Evolutionary conservation across 2,329 filamentous ascomycete genomes (phyloP).

Genomic region (Thelonectria rubi): DNA sequence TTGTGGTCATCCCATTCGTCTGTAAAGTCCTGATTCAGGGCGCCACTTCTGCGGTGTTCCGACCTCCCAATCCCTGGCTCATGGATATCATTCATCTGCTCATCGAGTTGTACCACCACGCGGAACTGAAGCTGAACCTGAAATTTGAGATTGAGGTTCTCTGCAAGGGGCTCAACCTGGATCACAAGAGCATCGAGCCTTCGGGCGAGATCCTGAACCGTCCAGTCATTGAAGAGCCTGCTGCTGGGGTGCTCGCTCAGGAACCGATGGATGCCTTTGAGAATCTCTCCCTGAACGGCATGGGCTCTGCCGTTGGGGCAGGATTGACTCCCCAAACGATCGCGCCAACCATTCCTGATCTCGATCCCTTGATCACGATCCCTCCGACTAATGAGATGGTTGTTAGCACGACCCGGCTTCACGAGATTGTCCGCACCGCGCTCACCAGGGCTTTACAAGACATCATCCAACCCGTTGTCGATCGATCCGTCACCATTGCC

Average conservation of each 20-base stretch:
- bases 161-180: constrained; percentile 90
- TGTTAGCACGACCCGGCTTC: constrained; percentile 72
- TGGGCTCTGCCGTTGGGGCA: constrained; percentile 72
- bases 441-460: constrained; percentile 92
- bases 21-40: constrained; percentile 95
- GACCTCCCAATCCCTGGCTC: constrained; percentile 94
- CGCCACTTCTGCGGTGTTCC: constrained; percentile 85
- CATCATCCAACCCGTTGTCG: constrained; percentile 97
- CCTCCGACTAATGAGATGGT: constrained; percentile 85
- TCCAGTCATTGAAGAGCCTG: constrained; percentile 68
- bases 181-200: constrained; percentile 90
- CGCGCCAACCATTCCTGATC: constrained; percentile 82
- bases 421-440: constrained; percentile 83
- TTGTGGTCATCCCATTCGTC: constrained; percentile 95
- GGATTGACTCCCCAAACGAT: constrained; percentile 82
- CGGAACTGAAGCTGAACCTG: constrained; percentile 92
- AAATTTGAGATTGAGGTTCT: constrained; percentile 99
- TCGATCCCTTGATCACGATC: constrained; percentile 80
- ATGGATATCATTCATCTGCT: constrained; percentile 95
- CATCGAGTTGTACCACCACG: constrained; percentile 92
- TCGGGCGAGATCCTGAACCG: constrained; percentile 86
- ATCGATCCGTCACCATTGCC: constrained; percentile 96
- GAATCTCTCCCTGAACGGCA: constrained; percentile 79
- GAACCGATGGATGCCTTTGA: constrained; percentile 85
- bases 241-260: constrained; percentile 65